phyloP scores from a whole-genome alignment of 352 stramenopile genomes.

The Hyaloperonospora arabidopsidis region DNA sequence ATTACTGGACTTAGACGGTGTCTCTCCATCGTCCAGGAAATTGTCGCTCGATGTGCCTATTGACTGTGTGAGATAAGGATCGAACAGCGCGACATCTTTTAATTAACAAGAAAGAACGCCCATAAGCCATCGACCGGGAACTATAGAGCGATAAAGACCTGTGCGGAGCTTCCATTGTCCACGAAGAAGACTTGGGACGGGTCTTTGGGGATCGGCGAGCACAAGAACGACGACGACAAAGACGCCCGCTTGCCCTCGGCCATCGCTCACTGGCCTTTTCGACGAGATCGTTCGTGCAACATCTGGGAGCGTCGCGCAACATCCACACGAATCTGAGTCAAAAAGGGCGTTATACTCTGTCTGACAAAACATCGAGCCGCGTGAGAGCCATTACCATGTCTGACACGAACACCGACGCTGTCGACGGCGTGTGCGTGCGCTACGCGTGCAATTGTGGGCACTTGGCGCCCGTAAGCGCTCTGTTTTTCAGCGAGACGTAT shows the following conservation, averaged over 20 bases:
- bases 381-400: too few relatives aligned
- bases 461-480: conserved; percentile 38
- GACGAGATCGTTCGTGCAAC: conserved; percentile 3
- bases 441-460: conserved; percentile 75
- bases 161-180: conserved; percentile 24
- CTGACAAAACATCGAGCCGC: too few relatives aligned
- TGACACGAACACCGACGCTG: background rate
- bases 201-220: conserved; percentile 59
- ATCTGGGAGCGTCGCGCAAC: too few relatives aligned
- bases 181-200: conserved; percentile 53
- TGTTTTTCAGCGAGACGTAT: conserved; percentile 78
- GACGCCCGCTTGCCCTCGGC: conserved; percentile 27
- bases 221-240: conserved; percentile 46
- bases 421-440: conserved; percentile 39
- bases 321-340: background rate
- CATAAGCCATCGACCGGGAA: background rate
- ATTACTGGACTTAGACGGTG: conserved; percentile 13
- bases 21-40: conserved; percentile 38
- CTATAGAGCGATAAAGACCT: conserved; percentile 7
- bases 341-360: too few relatives aligned
- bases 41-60: conserved; percentile 18
- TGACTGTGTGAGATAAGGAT: conserved; percentile 6
- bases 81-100: background rate
- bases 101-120: background rate
- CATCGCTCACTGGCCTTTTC: conserved; percentile 17